Evolutionary conservation across 1,139 yeast genomes (phyloP), one percentile per base, ranked within the genome.

Genomic region (Suhomyces maxii): DNA sequence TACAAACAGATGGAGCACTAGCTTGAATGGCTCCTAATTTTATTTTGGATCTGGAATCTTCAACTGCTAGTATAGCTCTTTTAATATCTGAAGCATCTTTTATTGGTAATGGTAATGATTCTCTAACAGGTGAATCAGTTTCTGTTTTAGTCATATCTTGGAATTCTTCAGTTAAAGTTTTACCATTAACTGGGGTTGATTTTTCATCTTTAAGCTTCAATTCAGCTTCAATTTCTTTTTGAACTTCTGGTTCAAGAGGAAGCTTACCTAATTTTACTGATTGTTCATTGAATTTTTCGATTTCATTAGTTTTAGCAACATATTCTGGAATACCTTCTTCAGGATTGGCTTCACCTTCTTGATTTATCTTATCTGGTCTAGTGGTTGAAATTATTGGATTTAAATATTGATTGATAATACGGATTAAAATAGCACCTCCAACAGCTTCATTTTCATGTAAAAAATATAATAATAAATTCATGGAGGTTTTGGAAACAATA

Each of bases 1-100:
- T 89, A 67, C 99, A 93, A 36, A 93, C 96, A 47, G 96, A 87
- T 10, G 99, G 99, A 26, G 95, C 80, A 28, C 89, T 74, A 1
- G 95, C 86, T 65, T 89, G 97, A 28, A 83, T 68, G 6, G 75
- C 64, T 0, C 70, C 76, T 45, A 93, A 66, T 52, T 76, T 78
- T 43, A 93, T 82, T 52, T 86, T 82, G 38, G 86, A 81, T 50
- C 96, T 76, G 7, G 95, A 82, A 64, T 93, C 98, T 55, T 84
- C 89, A 35, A 93, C 88, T 49, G 83, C 80, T 50, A 83, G 75
- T 12, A 93, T 84, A 59, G 87, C 91, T 49, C 88, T 71, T 59
- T 86, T 86, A 44, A 95, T 77, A 61, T 93, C 98, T 39, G 81
- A 73, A 1, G 88, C 80, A 34, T 90, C 89, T 58, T 84, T 88